Base-by-base conservation (phyloP, 495 filamentous ascomycete genomes). In the Terfezia claveryi region DNA sequence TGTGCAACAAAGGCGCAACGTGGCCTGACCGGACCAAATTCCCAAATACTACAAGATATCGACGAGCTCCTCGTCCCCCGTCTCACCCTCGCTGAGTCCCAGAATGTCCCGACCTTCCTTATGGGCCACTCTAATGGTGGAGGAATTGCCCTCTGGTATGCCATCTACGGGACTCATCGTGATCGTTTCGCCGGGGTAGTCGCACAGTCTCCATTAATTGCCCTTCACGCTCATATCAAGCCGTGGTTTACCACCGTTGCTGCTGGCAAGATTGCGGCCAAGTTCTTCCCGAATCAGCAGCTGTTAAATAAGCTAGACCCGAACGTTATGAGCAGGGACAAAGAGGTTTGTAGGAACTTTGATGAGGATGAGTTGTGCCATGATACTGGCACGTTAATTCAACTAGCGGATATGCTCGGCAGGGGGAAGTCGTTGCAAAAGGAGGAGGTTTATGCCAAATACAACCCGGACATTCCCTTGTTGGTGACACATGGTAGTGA, bases 61-160 rank as follows among this genome's bases (percentile, higher is more conserved):
- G 80, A 77, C 36, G 76, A 78, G 27, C 78, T 93, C 65, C 70
- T 87, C 53, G 17, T 59, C 68, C 23, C 66, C 72, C 53, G 64
- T 74, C 10, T 66, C 66, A 10, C 49, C 46, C 46, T 60, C 55
- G 14, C 49, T 59, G 50, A 58, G 56, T 54, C 63, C 11, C 59
- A 62, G 7, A 57, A 60, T 5, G 61, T 74, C 5, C 85, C 87
- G 0, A 65, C 89, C 17, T 94, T 94, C 68, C 73, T 94, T n/a
- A 76, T 85, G 66, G 87, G 87, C 52, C 87, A 93, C 68, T 85
- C 80, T 38, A 73, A 76, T 74, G 87, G 87, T 64, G 87, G 88
- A 50, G 83, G 75, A 14, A 70, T 87, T 60, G 76, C 79, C 12
- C 68, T 88, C 4, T 67, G 67, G 50, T 80, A 75, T 56, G 67